phyloP scores from a whole-genome alignment of 2,329 filamentous ascomycete genomes.

The Claviceps sp. region DNA sequence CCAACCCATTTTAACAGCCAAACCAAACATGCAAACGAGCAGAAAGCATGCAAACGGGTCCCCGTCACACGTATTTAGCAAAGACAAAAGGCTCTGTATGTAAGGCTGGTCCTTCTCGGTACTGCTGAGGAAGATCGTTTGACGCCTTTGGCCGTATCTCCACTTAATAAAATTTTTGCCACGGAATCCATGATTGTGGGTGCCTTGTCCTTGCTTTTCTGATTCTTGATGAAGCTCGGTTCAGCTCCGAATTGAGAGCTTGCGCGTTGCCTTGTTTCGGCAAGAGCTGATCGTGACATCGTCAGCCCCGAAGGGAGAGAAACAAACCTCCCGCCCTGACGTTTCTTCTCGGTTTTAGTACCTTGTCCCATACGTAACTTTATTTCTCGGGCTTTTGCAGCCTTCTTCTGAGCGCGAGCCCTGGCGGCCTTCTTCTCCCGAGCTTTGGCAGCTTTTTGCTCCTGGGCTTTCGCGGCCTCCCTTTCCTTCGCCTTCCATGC shows the following conservation, averaged over 20 bases:
- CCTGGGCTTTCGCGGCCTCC: not conserved
- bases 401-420: not conserved
- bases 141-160: not conserved
- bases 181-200: too few relatives aligned
- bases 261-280: not conserved
- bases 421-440: not conserved
- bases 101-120: not conserved
- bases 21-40: too few relatives aligned
- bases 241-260: not conserved
- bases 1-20: too few relatives aligned
- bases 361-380: not conserved
- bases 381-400: not conserved
- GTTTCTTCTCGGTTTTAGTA: not conserved
- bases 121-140: not conserved
- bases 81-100: not conserved
- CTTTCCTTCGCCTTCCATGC: not conserved
- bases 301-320: not conserved
- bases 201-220: not conserved
- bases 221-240: not conserved
- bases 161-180: not conserved
- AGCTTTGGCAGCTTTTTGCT: too few relatives aligned
- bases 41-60: too few relatives aligned
- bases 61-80: not conserved
- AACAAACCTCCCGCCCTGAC: not conserved
- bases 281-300: not conserved